Conservation (phyloP, 345 rosid genomes). For the Carallia pectinifolia region DNA sequence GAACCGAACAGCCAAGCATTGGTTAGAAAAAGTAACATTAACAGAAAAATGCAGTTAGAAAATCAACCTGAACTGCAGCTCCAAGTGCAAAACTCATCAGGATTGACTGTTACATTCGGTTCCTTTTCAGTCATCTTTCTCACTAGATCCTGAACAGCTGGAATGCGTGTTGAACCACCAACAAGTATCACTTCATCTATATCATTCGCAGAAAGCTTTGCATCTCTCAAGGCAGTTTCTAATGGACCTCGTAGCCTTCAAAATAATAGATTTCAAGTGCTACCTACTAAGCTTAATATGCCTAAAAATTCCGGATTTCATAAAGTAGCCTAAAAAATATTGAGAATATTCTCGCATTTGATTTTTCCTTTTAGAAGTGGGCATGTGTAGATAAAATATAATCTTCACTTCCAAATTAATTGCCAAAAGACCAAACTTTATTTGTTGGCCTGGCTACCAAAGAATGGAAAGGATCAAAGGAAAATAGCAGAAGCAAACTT, state of each 20-base stretch:
- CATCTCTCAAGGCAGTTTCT: constrained; percentile 76
- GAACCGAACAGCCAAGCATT: not conserved
- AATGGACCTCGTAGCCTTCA: constrained; percentile 76
- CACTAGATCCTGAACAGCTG: constrained; percentile 89
- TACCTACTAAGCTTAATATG: not conserved
- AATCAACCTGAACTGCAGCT: constrained; percentile 86
- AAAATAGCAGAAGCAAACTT: not conserved
- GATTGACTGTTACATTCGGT: constrained; percentile 91
- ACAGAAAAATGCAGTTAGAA: not conserved
- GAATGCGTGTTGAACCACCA: constrained; percentile 96
- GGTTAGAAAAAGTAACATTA: not conserved
- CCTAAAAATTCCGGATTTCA: no score
- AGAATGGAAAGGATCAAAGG: not conserved
- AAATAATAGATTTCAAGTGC: not conserved
- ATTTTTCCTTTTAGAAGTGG: not conserved
- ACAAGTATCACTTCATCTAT: constrained; percentile 93
- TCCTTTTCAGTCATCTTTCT: constrained; percentile 87
- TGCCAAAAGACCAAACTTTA: no score
- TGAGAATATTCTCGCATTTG: not conserved
- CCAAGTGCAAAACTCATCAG: constrained; percentile 97
- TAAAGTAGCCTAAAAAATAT: not conserved
- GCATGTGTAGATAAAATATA: not conserved
- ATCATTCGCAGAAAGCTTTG: constrained; percentile 74
- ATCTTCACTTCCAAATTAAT: not conserved
- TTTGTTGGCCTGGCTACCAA: no score